A percentile compares a stretch with the other conserved stretches of the same genome.
phyloP scores from a whole-genome alignment of 1,284 basidiomycete species.

The Ustilago trichophora region DNA sequence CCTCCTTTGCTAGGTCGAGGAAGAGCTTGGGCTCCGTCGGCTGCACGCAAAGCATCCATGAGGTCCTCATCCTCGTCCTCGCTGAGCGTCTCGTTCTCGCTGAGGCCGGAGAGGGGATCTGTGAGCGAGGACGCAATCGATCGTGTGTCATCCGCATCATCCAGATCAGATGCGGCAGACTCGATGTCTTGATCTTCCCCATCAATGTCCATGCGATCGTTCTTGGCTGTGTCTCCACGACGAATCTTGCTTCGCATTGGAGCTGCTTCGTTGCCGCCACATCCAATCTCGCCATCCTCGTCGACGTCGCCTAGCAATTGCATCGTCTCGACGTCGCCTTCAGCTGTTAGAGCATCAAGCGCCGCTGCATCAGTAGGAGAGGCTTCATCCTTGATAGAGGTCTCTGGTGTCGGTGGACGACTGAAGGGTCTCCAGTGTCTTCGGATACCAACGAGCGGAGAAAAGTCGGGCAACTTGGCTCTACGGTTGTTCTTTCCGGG shows the following conservation, averaged over 20 bases:
- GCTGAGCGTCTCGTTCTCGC: slow-evolving; percentile 35
- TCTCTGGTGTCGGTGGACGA: slow-evolving; percentile 46
- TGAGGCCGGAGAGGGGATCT: slow-evolving; percentile 54
- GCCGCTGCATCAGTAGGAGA: slow-evolving; percentile 11
- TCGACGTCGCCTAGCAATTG: slow-evolving; percentile 11
- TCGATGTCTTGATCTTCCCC: neutral
- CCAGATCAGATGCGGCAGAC: slow-evolving; percentile 12
- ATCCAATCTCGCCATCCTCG: slow-evolving; percentile 23
- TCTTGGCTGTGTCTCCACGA: neutral
- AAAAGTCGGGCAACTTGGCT: slow-evolving; percentile 53
- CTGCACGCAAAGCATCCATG: slow-evolving; percentile 25
- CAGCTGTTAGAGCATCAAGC: slow-evolving; percentile 8
- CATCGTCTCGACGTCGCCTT: slow-evolving; percentile 20
- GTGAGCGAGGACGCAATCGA: slow-evolving; percentile 54
- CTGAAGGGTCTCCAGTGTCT: slow-evolving; percentile 51
- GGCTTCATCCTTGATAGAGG: slow-evolving; percentile 19
- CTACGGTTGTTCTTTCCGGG: slow-evolving; percentile 47
- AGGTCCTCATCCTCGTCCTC: slow-evolving; percentile 56
- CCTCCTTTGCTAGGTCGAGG: slow-evolving; percentile 4
- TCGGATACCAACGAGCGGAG: slow-evolving; percentile 56
- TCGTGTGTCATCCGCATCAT: slow-evolving; percentile 32
- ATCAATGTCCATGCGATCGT: slow-evolving; percentile 14
- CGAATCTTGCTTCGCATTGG: slow-evolving; percentile 2
- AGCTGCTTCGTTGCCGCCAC: slow-evolving; percentile 24
- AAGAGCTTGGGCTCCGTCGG: slow-evolving; percentile 10